Evolutionary conservation across 352 stramenopile genomes (phyloP), one percentile per base, ranked within the genome.

Genomic region (Globisporangium megalacanthum): DNA sequence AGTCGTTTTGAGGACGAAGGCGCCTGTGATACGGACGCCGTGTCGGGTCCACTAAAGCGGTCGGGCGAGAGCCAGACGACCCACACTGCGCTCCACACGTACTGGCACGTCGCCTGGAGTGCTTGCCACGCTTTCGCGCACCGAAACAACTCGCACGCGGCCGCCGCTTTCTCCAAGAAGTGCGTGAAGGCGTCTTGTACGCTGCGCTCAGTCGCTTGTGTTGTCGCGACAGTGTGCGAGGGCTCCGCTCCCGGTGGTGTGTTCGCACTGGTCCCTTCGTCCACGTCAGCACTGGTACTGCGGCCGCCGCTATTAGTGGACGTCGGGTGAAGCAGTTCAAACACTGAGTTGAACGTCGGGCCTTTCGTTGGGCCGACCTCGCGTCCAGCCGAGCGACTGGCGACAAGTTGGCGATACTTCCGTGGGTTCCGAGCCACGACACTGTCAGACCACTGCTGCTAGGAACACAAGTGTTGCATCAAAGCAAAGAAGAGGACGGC

Each of bases 61-160:
- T 61, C 76, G 54, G 55, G 82, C n/a, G 79, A 61, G 5, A 83
- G 39, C 82, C 82, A 92, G 0, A 36, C 61, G 20, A 77, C 19
- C 72, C 68, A 88, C 39, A 90, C 60, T 1, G 64, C 65, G 44
- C 87, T 89, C 60, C 70, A 79, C 11, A 86, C 66, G 41, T 81
- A 75, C 49, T 90, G 77, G 19, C 58, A 57, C 2, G 60, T 72
- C 7, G 64, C 77, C 60, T 89, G 77, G 0, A 92, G 69, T 9
- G 63, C 70, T 50, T 83, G 75, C 77, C 79, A 90, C 15, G 73
- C 77, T 10, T 72, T 68, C 0, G 58, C 65, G 14, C 66, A 61
- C 17, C 54, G 52, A 52, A 87, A 89, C 9, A 89, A 47, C 31
- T 66, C 69, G 49, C 74, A 86, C 11, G 65, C 68, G 3, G 57